Base-by-base conservation (phyloP, 208 protist genomes). In the Trypanosoma grayi region DNA sequence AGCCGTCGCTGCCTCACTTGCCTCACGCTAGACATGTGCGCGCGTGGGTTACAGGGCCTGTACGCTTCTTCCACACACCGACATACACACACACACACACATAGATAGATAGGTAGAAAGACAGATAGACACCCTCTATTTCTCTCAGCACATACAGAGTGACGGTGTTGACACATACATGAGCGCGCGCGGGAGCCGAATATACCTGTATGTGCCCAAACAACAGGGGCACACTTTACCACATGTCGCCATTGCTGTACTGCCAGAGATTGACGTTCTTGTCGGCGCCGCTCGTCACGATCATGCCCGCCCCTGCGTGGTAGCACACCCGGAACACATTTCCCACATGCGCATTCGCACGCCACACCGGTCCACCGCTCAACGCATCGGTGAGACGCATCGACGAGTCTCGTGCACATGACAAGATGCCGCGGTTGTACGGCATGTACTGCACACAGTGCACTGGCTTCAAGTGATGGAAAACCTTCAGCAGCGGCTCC, bases 241-340 rank as follows among this genome's bases (percentile, higher is more conserved):
- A 85, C 30, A 56, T 70, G 43, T 59, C 54, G 14, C 28, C 50
- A 16, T 51, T 66, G 11, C 33, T 34, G 73, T 81, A 91, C 16
- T 54, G 45, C 84, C 84, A 94, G 6, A 87, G 11, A 53, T 87
- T 85, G n/a, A 92, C 79, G 22, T 50, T 51, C 1, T 65, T 41
- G 52, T 91, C 79, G 8, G 45, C 71, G 27, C 60, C 58, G 36
- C 68, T 77, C 5, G 85, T 89, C 34, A 79, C 47, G 31, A 92
- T 57, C 28, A 69, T 46, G 20, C 77, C 46, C 25, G 53, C 66
- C 16, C 52, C 53, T n/a, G 66, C 36, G 47, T 79, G 55, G 54
- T 75, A 83, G 36, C 71, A 41, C 2, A 66, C 73, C n/a, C 83
- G 74, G 55, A 88, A 94, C 1, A 87, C 87, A 11, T 53, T 75